Conservation (phyloP, 441 rosid species). For the Daphne laureola region DNA sequence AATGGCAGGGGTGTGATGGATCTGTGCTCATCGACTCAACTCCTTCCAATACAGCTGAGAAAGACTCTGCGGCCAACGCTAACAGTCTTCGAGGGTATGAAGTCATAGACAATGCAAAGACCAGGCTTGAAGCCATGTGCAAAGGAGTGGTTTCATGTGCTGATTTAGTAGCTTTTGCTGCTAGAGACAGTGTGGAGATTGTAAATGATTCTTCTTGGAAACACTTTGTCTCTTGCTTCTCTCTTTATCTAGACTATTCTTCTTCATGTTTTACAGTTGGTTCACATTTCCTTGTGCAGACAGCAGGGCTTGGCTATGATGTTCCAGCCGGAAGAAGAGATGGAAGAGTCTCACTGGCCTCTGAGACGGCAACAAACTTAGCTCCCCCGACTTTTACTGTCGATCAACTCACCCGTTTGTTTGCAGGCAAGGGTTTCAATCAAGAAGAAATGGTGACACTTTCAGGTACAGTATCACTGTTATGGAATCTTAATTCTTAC, state of each 20-base stretch:
- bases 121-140: conserved; percentile 28
- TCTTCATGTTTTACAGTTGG: too few species aligned
- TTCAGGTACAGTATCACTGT: conserved; percentile 19
- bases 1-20: conserved; percentile 41
- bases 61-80: conserved; percentile 34
- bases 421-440: conserved; percentile 34
- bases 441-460: conserved; percentile 50
- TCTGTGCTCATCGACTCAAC: conserved; percentile 43
- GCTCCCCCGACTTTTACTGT: conserved; percentile 31
- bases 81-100: conserved; percentile 43
- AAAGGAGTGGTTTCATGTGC: conserved; percentile 43
- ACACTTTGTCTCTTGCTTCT: neutral
- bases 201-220: conserved; percentile 14
- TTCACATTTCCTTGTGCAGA: conserved; percentile 15
- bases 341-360: conserved; percentile 31
- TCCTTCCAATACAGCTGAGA: conserved; percentile 40
- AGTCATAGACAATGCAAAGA: conserved; percentile 39
- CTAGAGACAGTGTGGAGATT: conserved; percentile 33
- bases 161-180: conserved; percentile 48
- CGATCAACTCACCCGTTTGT: conserved; percentile 27
- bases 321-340: conserved; percentile 54
- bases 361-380: conserved; percentile 24
- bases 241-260: neutral
- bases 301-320: conserved; percentile 34
- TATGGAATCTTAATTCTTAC: neutral